Evolutionary conservation across 352 stramenopile genomes (phyloP).

Genomic region (Pythium periplocum): DNA sequence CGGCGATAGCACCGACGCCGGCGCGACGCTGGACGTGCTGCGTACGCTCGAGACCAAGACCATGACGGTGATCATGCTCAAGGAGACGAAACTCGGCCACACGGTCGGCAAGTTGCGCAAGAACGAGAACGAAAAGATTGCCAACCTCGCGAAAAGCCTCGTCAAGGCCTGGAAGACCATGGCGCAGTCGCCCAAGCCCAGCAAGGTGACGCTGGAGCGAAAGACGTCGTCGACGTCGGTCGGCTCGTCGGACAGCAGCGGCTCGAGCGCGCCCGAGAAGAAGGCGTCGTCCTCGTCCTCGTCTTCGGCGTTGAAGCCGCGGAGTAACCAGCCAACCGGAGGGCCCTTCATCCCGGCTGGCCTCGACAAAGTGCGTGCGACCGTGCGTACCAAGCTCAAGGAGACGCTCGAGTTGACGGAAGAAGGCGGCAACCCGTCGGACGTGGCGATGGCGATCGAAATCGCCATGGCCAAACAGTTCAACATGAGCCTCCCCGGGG

Average conservation of each 20-base stretch:
- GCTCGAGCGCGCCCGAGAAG: slow-evolving; percentile 9
- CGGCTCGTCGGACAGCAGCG: slow-evolving; percentile 23
- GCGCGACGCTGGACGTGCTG: slow-evolving; percentile 57
- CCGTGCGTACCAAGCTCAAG: slow-evolving; percentile 75
- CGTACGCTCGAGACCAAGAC: slow-evolving; percentile 46
- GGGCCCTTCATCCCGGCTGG: slow-evolving; percentile 57
- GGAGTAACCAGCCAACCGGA: slow-evolving; percentile 14
- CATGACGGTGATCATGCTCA: slow-evolving; percentile 68
- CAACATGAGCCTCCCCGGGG: slow-evolving; percentile 53
- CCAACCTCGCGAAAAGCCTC: slow-evolving; percentile 62
- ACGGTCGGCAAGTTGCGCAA: slow-evolving; percentile 87
- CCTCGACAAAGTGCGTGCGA: slow-evolving; percentile 72
- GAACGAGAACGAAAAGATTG: slow-evolving; percentile 80
- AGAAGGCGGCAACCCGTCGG: slow-evolving; percentile 31
- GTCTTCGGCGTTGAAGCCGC: slow-evolving; percentile 6
- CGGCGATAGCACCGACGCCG: slow-evolving; percentile 52
- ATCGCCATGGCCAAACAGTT: slow-evolving; percentile 70
- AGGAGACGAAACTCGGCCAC: slow-evolving; percentile 81
- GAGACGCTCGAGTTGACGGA: slow-evolving; percentile 57
- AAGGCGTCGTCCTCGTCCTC: slow-evolving; percentile 1
- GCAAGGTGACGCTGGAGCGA: slow-evolving; percentile 14
- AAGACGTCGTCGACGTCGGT: slow-evolving; percentile 23
- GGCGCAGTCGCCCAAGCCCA: slow-evolving; percentile 55
- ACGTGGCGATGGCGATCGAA: slow-evolving; percentile 65
- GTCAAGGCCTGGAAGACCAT: slow-evolving; percentile 88